Evolutionary conservation across 2,329 filamentous ascomycete species (phyloP).

Genomic region (Neonectria faginata): DNA sequence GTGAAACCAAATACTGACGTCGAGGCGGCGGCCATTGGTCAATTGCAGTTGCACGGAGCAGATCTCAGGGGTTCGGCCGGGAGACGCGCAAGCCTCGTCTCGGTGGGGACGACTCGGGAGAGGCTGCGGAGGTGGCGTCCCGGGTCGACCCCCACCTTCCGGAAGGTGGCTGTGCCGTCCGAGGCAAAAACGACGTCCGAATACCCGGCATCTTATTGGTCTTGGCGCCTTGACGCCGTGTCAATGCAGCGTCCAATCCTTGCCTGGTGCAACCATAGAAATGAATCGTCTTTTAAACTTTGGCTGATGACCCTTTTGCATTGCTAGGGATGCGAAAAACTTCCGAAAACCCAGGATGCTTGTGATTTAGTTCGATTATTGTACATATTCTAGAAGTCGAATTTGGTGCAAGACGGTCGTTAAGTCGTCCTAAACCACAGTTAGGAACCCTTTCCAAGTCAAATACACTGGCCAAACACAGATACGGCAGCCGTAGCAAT

Average conservation of each 20-base stretch:
- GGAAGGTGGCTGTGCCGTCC: background rate
- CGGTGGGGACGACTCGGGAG: slow-evolving; percentile 1
- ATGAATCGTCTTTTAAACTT: background rate
- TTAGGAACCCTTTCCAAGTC: background rate
- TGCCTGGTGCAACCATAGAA: background rate
- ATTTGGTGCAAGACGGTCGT: background rate
- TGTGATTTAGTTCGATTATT: background rate
- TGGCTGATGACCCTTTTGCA: background rate
- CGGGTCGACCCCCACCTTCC: slow-evolving; percentile 25
- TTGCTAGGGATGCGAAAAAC: background rate
- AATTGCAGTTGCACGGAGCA: background rate
- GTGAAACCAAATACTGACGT: slow-evolving; percentile 20
- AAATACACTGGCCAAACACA: background rate
- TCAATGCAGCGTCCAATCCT: background rate
- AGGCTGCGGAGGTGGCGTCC: background rate
- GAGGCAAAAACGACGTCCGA: background rate
- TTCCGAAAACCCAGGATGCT: background rate
- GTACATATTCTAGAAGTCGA: background rate
- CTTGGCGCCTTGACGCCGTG: slow-evolving; percentile 6
- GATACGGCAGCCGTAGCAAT: background rate
- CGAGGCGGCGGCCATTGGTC: slow-evolving; percentile 14
- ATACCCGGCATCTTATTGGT: slow-evolving; percentile 5
- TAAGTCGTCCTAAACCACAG: no score
- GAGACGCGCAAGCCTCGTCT: slow-evolving; percentile 26
- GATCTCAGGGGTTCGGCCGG: slow-evolving; percentile 7